Conservation (phyloP, 2,329 filamentous ascomycete genomes). For the Xylaria multiplex region DNA sequence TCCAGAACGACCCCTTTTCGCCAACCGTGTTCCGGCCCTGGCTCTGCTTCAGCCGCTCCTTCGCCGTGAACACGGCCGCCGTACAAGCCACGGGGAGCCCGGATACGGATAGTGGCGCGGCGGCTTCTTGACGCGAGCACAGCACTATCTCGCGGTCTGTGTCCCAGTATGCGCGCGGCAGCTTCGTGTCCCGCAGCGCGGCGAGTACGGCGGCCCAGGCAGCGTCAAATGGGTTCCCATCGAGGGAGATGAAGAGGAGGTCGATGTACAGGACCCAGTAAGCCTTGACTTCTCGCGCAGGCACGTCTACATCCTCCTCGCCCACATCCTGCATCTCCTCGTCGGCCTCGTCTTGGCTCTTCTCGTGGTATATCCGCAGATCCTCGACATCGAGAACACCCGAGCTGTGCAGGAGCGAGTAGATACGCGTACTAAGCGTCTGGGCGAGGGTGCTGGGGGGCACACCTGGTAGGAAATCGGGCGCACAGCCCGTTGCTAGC, state of each 20-base stretch:
- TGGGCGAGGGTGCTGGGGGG: constrained; percentile 85
- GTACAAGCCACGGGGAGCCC: constrained; percentile 80
- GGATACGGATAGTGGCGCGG: constrained; percentile 66
- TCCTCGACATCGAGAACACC: constrained; percentile 73
- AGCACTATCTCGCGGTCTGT: constrained; percentile 80
- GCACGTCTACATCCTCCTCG: constrained; percentile 40
- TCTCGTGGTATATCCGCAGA: constrained; percentile 72
- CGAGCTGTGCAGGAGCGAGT: constrained; percentile 78
- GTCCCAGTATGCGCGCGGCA: constrained; percentile 87
- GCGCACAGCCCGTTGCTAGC: constrained; percentile 88
- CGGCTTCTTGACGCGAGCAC: constrained; percentile 69
- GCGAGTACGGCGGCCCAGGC: constrained; percentile 87
- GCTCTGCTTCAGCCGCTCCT: constrained; percentile 59
- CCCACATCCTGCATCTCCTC: constrained; percentile 51
- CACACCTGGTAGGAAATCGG: constrained; percentile 83
- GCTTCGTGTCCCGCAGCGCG: constrained; percentile 78
- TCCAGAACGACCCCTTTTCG: constrained; percentile 66
- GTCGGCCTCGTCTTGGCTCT: constrained; percentile 40
- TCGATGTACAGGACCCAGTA: constrained; percentile 98
- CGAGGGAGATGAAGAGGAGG: constrained; percentile 91
- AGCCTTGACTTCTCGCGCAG: constrained; percentile 68
- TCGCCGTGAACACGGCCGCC: constrained; percentile 79
- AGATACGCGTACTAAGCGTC: constrained; percentile 82
- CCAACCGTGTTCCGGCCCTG: constrained; percentile 53
- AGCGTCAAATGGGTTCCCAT: constrained; percentile 91